These are phyloP conservation scores for Avena atlantica DNA, from an alignment of 176 grass and related monocot genomes.

Conservation along the genomic window DNA sequence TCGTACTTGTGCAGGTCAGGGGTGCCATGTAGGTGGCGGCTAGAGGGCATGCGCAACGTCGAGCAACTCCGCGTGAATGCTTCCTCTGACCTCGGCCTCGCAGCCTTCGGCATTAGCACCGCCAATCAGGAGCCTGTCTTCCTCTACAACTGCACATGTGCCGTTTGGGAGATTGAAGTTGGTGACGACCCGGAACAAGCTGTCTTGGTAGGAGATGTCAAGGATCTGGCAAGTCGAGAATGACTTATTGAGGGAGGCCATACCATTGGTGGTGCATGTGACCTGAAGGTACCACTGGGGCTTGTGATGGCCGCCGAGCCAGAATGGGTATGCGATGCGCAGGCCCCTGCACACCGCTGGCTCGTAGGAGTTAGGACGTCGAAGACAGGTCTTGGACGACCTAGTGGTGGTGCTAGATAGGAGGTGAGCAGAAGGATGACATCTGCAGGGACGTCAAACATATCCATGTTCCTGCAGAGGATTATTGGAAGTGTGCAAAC, in stretches of 20 bases:
- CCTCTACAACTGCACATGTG: no score
- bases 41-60: no score
- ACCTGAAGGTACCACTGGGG: background rate
- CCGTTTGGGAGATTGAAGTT: background rate
- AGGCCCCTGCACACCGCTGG: background rate
- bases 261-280: background rate
- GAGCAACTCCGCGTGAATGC: no score
- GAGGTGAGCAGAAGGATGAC: conserved; percentile 16
- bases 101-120: no score
- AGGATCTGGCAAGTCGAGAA: background rate
- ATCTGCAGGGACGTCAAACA: background rate
- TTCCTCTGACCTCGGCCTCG: no score
- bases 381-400: no score
- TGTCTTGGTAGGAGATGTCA: background rate
- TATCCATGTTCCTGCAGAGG: background rate
- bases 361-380: background rate
- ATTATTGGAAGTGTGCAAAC: background rate
- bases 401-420: background rate
- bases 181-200: background rate
- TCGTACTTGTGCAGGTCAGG: background rate
- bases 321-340: background rate
- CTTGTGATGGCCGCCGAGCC: background rate
- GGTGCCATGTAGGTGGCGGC: background rate
- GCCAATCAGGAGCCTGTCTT: no score
- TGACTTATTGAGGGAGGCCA: background rate